A percentile compares a stretch with the other conserved stretches of the same genome.
Conservation (phyloP, 331 rosid species). For the Phaseolus coccineus region DNA sequence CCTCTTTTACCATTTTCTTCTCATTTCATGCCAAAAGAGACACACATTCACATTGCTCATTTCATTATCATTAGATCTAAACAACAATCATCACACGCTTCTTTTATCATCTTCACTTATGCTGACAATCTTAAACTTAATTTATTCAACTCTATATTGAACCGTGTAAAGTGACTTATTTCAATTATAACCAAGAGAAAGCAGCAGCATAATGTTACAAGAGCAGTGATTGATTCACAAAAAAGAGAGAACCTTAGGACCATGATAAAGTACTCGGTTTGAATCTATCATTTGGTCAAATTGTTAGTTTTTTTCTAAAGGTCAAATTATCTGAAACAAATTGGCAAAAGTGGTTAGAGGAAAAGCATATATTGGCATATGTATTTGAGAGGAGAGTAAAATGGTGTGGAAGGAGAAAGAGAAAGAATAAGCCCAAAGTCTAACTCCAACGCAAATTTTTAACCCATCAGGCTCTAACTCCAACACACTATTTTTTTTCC, state of each 20-base stretch:
- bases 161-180: too few species aligned
- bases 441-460: neutral
- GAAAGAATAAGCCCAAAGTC: neutral
- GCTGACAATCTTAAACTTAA: neutral
- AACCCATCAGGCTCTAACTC: neutral
- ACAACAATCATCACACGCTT: too few species aligned
- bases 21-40: constrained; percentile 1
- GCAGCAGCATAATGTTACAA: neutral
- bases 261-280: neutral
- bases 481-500: neutral
- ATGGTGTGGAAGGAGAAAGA: neutral
- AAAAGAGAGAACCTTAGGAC: neutral
- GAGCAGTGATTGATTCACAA: neutral
- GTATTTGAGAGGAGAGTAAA: neutral
- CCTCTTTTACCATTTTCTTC: constrained; percentile 25
- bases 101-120: neutral
- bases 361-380: neutral
- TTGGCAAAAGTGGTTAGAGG: neutral
- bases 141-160: too few species aligned
- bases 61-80: neutral
- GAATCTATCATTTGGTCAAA: constrained; percentile 8
- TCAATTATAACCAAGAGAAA: neutral
- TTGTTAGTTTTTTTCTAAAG: neutral
- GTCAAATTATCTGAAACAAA: neutral
- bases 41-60: neutral